Evolutionary conservation across 352 stramenopile genomes (phyloP).

Genomic region (Pythium phragmitis): DNA sequence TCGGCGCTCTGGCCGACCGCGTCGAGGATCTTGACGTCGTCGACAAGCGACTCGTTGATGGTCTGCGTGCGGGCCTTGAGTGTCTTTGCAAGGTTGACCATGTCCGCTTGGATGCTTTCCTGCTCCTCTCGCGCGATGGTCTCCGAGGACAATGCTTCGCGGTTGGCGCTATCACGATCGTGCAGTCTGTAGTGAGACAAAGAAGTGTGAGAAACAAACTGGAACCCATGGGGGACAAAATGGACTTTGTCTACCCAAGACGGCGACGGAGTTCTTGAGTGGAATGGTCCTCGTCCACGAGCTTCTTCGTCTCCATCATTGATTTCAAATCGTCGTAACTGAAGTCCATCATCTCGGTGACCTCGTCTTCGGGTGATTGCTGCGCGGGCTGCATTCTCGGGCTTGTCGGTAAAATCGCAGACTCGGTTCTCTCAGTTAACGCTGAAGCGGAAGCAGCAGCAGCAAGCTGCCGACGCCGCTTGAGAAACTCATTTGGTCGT

Average conservation of each 20-base stretch:
- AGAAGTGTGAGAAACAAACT: neutral
- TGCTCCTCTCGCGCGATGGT: slow-evolving; percentile 55
- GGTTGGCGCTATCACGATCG: slow-evolving; percentile 32
- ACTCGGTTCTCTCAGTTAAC: neutral
- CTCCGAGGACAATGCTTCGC: slow-evolving; percentile 37
- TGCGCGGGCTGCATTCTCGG: neutral
- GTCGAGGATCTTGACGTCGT: slow-evolving; percentile 77
- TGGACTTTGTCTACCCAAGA: slow-evolving; percentile 36
- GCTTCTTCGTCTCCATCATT: slow-evolving; percentile 47
- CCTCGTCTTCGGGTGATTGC: neutral
- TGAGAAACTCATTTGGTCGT: slow-evolving; percentile 12
- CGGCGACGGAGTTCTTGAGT: slow-evolving; percentile 55
- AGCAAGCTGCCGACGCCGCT: slow-evolving; percentile 1
- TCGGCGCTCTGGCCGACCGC: slow-evolving; percentile 69
- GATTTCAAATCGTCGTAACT: slow-evolving; percentile 52
- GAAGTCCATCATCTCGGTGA: slow-evolving; percentile 27
- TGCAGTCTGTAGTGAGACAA: slow-evolving; percentile 27
- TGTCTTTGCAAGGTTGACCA: slow-evolving; percentile 67
- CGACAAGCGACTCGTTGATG: slow-evolving; percentile 68
- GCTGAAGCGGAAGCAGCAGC: neutral
- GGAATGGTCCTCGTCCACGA: slow-evolving; percentile 46
- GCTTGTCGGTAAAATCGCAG: neutral
- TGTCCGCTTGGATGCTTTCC: slow-evolving; percentile 71
- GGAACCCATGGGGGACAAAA: neutral
- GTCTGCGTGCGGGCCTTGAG: slow-evolving; percentile 73